phyloP scores from a whole-genome alignment of 257 asterid species.

The Salvia splendens region DNA sequence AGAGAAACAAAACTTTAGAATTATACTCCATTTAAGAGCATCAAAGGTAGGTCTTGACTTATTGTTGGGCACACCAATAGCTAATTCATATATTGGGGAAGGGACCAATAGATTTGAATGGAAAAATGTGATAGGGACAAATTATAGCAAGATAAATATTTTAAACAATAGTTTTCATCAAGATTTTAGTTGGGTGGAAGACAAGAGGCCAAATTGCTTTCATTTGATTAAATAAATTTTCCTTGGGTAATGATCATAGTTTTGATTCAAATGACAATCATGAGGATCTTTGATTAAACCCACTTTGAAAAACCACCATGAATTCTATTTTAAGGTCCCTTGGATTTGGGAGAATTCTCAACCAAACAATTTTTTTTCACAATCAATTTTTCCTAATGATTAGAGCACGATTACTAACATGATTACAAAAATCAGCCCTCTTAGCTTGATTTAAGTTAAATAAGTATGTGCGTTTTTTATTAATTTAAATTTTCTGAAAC shows the following conservation, averaged over 20 bases:
- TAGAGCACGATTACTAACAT: not conserved
- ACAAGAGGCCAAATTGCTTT: slow-evolving; percentile 27
- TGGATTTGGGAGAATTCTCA: no score
- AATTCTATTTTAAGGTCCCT: not conserved
- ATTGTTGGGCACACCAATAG: not conserved
- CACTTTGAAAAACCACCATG: slow-evolving; percentile 8
- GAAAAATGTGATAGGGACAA: slow-evolving; percentile 8
- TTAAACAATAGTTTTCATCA: not conserved
- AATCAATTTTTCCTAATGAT: not conserved
- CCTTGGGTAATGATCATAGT: slow-evolving; percentile 25
- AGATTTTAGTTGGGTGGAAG: slow-evolving; percentile 28
- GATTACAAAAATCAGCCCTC: not conserved
- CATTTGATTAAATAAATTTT: not conserved
- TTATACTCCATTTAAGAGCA: no score
- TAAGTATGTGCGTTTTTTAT: no score
- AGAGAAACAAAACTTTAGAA: no score
- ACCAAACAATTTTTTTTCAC: no score
- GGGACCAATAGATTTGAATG: slow-evolving; percentile 23
- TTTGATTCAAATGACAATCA: slow-evolving; percentile 14
- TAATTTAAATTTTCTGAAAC: no score
- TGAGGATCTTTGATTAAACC: slow-evolving; percentile 31
- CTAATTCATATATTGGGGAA: not conserved
- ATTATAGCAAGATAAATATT: not conserved
- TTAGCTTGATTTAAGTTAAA: no score
- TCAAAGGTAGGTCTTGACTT: no score